These are phyloP conservation scores for Exidia glandulosa DNA, from an alignment of 768 basidiomycete genomes.

Conservation along the genomic window DNA sequence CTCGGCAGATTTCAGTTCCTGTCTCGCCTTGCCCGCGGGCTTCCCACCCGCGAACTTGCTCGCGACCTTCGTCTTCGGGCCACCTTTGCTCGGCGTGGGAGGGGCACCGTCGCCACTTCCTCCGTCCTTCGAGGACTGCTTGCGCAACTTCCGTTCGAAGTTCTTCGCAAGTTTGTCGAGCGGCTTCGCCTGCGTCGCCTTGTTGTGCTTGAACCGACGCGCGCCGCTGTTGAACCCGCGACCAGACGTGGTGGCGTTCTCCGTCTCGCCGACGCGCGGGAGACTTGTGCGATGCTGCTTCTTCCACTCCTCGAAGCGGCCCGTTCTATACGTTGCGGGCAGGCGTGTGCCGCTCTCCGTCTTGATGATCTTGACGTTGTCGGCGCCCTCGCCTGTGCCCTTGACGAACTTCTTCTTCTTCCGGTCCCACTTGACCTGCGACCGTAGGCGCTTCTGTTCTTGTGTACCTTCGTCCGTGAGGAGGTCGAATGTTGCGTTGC, in stretches of 20 bases:
- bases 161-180: constrained; percentile 60
- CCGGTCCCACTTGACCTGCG: constrained; percentile 80
- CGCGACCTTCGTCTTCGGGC: constrained; percentile 24
- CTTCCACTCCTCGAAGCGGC: constrained; percentile 94
- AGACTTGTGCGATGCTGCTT: constrained; percentile 59
- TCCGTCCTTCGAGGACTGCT: constrained; percentile 31
- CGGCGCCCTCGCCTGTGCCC: constrained; percentile 74
- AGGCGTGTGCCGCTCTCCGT: constrained; percentile 87
- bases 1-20: constrained; percentile 75
- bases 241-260: constrained; percentile 31
- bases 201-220: constrained; percentile 61
- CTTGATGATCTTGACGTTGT: constrained; percentile 87
- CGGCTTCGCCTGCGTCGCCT: constrained; percentile 53
- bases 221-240: constrained; percentile 20
- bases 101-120: constrained; percentile 17
- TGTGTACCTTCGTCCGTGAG: constrained; percentile 61
- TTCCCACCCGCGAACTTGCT: constrained; percentile 46
- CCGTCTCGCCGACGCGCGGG: constrained; percentile 76
- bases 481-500: constrained; percentile 71
- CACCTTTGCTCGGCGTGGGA: constrained; percentile 10
- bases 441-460: constrained; percentile 44
- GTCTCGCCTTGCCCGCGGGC: constrained; percentile 53
- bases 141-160: constrained; percentile 64
- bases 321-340: constrained; percentile 86
- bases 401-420: constrained; percentile 92